Base-by-base conservation (phyloP, 2,329 filamentous ascomycete genomes). In the Lachnum nothofagi region DNA sequence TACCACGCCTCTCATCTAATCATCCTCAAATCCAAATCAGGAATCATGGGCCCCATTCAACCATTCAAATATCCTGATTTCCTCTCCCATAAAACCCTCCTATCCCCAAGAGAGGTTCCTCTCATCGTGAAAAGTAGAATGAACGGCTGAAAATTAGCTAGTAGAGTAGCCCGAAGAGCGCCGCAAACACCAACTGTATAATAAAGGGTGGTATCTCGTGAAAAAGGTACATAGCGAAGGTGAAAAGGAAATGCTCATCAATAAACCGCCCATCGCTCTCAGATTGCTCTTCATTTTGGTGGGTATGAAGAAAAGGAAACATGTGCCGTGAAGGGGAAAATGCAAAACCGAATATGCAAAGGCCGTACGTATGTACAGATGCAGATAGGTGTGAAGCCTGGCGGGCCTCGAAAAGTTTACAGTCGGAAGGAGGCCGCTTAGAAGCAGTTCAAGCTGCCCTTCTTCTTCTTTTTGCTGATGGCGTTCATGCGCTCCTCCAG, bases 371-470 rank as follows among this genome's bases (percentile, higher is more conserved):
- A 25, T 38, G 39, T 25, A 29, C 17, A 52, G 43, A 43, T 40
- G 3, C 22, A 14, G 40, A 35, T 33, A 5, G 6, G 24, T 22
- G n/a, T 33, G 14, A 27, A 27, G 25, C 25, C 12, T 33, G 14
- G 43, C 48, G 29, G 47, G 35, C 35, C 20, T 31, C 29, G 29
- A 35, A 33, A 42, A 19, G 20, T 12, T 16, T 14, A 31, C 24
- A 46, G 37, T 17, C 19, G 7, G 41, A 34, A 39, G 42, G 17
- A 33, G 22, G 38, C 17, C 17, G 22, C 22, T 55, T 64, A 67
- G 54, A 98, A 98, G 79, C 93, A 98, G 75, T 96, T 97, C 70
- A 98, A 78, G 59, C 86, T 91, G 63, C 86, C 83, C 79, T 95
- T 95, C 80, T 94, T 64, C 53, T 64, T 95, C 73, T 87, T 85